Evolutionary conservation across 2,329 filamentous ascomycete species (phyloP), one percentile per base, ranked within the genome.

Genomic region (Plectosphaerella sp.): DNA sequence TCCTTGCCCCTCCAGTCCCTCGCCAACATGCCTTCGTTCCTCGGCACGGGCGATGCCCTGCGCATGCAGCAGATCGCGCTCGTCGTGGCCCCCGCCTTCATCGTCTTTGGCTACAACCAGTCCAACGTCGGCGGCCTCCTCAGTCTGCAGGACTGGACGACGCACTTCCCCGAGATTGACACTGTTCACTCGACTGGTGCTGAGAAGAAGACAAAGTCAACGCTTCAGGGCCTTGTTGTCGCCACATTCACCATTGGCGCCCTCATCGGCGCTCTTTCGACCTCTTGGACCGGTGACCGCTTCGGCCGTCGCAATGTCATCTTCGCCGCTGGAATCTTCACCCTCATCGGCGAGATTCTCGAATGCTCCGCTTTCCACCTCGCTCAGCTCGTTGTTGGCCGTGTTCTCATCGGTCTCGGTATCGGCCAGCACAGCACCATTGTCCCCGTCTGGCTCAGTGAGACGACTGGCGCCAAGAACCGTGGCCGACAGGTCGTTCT

Each of bases 231-330:
- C 12, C 63, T 68, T 28, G 64, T 70, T 14, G 64, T 71, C 15
- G 68, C 68, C 6, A 62, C 64, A 36, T 71, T 70, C 54, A 64
- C 67, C 12, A 58, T 72, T 20, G 70, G 70, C 5, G 69, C 67
- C 8, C 60, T 72, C 33, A 49, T 69, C 20, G 70, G 70, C 33
- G 52, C 68, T 6, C 61, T 72, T 5, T 63, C 63, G 10, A 71
- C 68, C 64, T 57, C 57, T 2, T 62, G 57, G 54, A 59, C 58
- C 18, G 79, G 77, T 47, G 75, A 82, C 50, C 65, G 67, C 15
- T 72, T 80, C 14, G 79, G 79, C 33, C 73, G 79, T 24, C 71
- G 73, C 45, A 71, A 69, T 56, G 75, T 75, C 5, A 78, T 79
- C 54, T 76, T 78, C 58, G 49, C 71, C 10, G 75, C 74, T 4